Evolutionary conservation across 768 basidiomycete species (phyloP), one percentile per base, ranked within the genome.

Genomic region (Trametopsis cervina): DNA sequence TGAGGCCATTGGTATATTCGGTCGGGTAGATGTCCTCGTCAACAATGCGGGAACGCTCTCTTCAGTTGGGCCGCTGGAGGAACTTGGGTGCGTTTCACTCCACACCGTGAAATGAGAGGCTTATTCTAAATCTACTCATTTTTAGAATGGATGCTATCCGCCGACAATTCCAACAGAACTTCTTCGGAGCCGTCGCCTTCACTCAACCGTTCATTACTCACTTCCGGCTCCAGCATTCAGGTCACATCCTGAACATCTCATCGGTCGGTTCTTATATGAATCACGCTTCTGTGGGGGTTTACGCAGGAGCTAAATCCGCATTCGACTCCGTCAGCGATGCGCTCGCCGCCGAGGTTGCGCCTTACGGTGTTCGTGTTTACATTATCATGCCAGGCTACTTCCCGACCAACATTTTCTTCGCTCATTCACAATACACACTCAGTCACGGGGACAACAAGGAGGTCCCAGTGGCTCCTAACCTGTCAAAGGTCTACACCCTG

Each of bases 341-440:
- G 1, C 55, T 63, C 26, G 47, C 39, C 10, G 46, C 27, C n/a
- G 64, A 66, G 50, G 41, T 64, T 21, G 57, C 52, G 21, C 57
- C 57, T 12, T 60, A 57, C 40, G 54, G 53, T 41, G 57, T 64
- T 37, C 56, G 57, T 10, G 60, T 55, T 15, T 36, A 56, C 20
- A 49, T 55, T 37, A 49, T 66, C 39, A 49, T 51, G 44, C 63
- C 62, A 2, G 64, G 64, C 4, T 57, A 53, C 46, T 64, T 66
- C 48, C 60, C 54, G 17, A 63, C 61, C 10, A 54, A 57, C 45
- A 52, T 60, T 53, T 29, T 60, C 23, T 22, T 35, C 33, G 22
- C 33, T 12, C 35, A 50, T 29, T 25, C 49, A 17, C 11, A 15
- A 4, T 42, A 50, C 37, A 22, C 18, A n/a, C 12, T 11, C 18